Base-by-base conservation (phyloP, 31 red algal genomes). In the Asparagopsis taxiformis region DNA sequence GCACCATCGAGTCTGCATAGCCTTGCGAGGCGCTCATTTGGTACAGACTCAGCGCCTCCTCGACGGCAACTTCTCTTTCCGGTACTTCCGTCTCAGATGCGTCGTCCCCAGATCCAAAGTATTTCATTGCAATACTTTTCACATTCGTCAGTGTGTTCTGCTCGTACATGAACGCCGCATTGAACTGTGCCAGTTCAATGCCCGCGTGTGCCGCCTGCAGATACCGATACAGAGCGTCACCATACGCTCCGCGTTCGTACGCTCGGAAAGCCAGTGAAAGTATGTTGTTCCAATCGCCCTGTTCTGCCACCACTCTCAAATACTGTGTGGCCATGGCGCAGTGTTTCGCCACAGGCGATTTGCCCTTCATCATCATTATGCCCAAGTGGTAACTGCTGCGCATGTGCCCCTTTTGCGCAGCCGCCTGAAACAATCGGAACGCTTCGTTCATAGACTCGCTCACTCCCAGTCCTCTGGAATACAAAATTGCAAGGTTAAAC, bases 141-240 rank as follows among this genome's bases (percentile, higher is more conserved):
- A 31, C 24, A 38, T 85, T 72, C 0, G 29, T 41, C 4, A 85
- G 31, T 55, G 60, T 63, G 3, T 63, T 77, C 28, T 80, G 74
- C 59, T 90, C 93, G 55, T 70, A 90, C 77, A 98, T 70, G 66
- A 88, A 79, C 13, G 79, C 95, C 24, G 89, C 80, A 68, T 98
- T 98, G 72, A 82, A 98, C 76, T 98, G 95, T 0, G 74, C n/a
- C n/a, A n/a, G n/a, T n/a, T n/a, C n/a, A n/a, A n/a, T n/a, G n/a
- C n/a, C n/a, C n/a, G n/a, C n/a, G n/a, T n/a, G n/a, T n/a, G n/a
- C n/a, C n/a, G n/a, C n/a, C n/a, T n/a, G n/a, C n/a, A n/a, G n/a
- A n/a, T 90, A 91, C 29, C 85, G 66, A 46, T 61, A 89, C 13
- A 98, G 71, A 23, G 91, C 95, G 22, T 78, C 57, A 5, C 31